Conservation (phyloP, 148 eudicot genomes). For the Vaccinium corymbosum region DNA sequence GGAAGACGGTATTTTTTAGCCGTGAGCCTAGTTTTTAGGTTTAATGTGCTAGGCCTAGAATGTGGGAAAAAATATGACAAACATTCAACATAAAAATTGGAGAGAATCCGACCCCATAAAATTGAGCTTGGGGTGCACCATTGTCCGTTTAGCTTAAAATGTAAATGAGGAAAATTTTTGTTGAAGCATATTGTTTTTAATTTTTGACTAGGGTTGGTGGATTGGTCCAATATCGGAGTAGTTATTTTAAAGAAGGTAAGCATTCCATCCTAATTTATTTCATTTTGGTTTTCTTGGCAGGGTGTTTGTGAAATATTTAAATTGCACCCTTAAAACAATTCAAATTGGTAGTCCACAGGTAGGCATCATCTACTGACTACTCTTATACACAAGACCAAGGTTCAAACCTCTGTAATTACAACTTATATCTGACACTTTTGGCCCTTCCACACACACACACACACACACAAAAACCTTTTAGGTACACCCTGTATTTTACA, state of each 20-base stretch:
- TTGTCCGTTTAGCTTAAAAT: not conserved
- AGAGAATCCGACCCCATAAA: not conserved
- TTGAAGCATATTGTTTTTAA: not conserved
- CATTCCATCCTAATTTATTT: not conserved
- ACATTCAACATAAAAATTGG: not conserved
- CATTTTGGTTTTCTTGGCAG: not conserved
- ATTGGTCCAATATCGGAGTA: not conserved
- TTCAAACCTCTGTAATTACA: no score
- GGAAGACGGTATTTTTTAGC: no score
- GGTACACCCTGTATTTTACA: not conserved
- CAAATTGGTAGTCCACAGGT: no score
- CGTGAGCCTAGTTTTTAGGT: no score
- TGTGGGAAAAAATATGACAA: not conserved
- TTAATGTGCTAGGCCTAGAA: no score
- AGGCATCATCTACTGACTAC: no score
- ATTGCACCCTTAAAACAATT: not conserved
- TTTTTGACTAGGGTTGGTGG: not conserved
- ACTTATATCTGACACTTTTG: no score
- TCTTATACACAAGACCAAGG: no score
- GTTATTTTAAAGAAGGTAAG: not conserved
- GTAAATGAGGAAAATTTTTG: not conserved
- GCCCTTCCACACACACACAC: no score
- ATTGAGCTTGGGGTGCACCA: not conserved
- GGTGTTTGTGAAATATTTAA: not conserved
- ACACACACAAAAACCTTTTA: no score